These are phyloP conservation scores for Nigrospora sphaerica DNA, from an alignment of 2,329 filamentous ascomycete genomes.

Conservation along the genomic window DNA sequence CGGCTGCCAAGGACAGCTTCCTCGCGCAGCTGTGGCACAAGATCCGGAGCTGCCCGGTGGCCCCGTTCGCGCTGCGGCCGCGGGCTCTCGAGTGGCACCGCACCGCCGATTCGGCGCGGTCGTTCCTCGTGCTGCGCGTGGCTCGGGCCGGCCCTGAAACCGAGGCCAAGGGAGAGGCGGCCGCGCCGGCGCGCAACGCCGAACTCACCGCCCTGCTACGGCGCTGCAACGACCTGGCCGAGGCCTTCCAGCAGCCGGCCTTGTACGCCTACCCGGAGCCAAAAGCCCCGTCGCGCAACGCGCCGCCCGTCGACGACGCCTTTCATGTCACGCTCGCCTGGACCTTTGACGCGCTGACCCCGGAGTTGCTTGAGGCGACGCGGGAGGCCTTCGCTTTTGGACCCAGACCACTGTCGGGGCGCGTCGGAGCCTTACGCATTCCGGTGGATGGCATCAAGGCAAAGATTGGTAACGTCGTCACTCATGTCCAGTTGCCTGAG, in stretches of 20 bases:
- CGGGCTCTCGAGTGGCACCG: conserved; percentile 39
- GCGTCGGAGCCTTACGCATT: conserved; percentile 37
- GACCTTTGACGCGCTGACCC: conserved; percentile 53
- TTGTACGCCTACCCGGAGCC: conserved; percentile 49
- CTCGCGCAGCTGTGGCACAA: conserved; percentile 41
- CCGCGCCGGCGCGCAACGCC: conserved; percentile 29
- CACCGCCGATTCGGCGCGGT: conserved; percentile 57
- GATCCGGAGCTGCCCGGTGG: conserved; percentile 27
- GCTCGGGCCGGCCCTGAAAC: conserved; percentile 13
- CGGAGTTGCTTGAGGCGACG: conserved; percentile 32
- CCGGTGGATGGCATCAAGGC: conserved; percentile 57
- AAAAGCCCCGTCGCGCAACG: background rate
- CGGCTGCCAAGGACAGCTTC: conserved; percentile 65
- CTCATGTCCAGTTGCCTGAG: background rate
- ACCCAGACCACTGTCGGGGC: conserved; percentile 10
- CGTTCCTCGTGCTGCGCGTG: conserved; percentile 78
- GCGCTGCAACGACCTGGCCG: conserved; percentile 58
- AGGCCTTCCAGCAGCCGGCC: conserved; percentile 55
- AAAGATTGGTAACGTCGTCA: conserved; percentile 67
- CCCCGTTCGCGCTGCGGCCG: conserved; percentile 32
- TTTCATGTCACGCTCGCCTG: conserved; percentile 92
- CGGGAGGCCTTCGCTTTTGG: conserved; percentile 16
- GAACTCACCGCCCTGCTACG: conserved; percentile 56
- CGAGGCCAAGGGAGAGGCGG: background rate
- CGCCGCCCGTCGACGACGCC: conserved; percentile 29